Base-by-base conservation (phyloP, 2,329 filamentous ascomycete genomes). In the Claviceps fusiformis region DNA sequence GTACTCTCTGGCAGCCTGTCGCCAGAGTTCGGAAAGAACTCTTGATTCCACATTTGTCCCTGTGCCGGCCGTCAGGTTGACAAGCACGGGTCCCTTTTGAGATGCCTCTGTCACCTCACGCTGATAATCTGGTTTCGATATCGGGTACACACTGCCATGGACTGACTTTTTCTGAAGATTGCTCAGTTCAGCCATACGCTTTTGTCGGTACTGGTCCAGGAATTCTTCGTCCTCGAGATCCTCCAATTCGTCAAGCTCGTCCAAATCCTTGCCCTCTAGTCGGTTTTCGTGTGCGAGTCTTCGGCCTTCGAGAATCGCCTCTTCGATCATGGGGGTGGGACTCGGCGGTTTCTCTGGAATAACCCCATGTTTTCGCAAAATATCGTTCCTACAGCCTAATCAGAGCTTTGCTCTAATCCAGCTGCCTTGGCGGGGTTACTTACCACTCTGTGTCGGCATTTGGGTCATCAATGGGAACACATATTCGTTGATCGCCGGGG, bases 371-470 rank as follows among this genome's bases (percentile, higher is more conserved):
- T 95, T 95, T 63, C 93, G 88, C 56, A 98, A 83, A 65, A 98
- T 98, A 63, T 98, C 93, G 69, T 98, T 98, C 91, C 91, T 96
- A 59, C 55, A 41, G 52, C 58, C 55, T 56, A 58, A 61, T 70
- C 57, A 69, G 63, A 50, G 35, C 50, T 33, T 24, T 51, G 52
- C 27, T 54, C 29, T 39, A 47, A 37, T 57, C 48, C 53, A 50
- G 37, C 27, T 50, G 54, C 52, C 50, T 52, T 61, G 59, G 61
- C 64, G 62, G 62, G 62, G 58, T 19, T 43, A 59, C 64, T 57
- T 74, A 91, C 93, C 93, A 98, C 85, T 98, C 93, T 59, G 93
- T 98, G 68, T 98, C 93, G 59, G 90, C 93, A 67, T 97, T 95
- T 37, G 92, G 92, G 67, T 97, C 86, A 67, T 95, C 89, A 62